phyloP scores from a whole-genome alignment of 805 yeast genomes.

The Groenewaldozyma salmanticensis region DNA sequence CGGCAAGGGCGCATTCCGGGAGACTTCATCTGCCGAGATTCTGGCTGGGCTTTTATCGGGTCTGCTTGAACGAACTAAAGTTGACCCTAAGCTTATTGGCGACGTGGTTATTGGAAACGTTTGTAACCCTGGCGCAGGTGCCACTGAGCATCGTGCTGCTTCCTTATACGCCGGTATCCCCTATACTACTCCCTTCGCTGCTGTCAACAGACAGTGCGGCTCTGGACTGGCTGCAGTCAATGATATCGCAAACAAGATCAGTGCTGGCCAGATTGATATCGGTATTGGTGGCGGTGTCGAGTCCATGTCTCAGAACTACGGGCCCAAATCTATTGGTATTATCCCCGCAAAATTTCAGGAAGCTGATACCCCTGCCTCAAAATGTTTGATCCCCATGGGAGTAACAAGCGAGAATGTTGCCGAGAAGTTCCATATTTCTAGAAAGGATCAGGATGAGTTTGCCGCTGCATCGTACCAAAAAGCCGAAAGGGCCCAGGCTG shows the following conservation, averaged over 20 bases:
- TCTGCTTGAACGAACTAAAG: constrained; percentile 42
- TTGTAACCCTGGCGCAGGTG: constrained; percentile 87
- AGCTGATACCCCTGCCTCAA: constrained; percentile 39
- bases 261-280: constrained; percentile 77
- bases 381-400: constrained; percentile 94
- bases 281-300: constrained; percentile 93
- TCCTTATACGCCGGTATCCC: constrained; percentile 87
- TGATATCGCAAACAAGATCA: constrained; percentile 82
- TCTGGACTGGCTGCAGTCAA: constrained; percentile 87
- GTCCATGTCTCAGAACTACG: constrained; percentile 85
- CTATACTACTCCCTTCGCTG: constrained; percentile 62
- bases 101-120: constrained; percentile 91
- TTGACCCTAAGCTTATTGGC: constrained; percentile 54
- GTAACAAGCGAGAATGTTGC: constrained; percentile 91
- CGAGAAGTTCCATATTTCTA: constrained; percentile 47
- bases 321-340: constrained; percentile 63
- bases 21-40: constrained; percentile 71
- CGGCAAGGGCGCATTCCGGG: constrained; percentile 78
- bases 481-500: constrained; percentile 64
- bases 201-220: constrained; percentile 90
- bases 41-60: constrained; percentile 55
- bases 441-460: constrained; percentile 75
- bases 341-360: constrained; percentile 42
- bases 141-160: constrained; percentile 90
- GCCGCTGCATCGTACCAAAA: constrained; percentile 81